These are phyloP conservation scores for Penicillium psychrosexuale DNA, from an alignment of 2,329 filamentous ascomycete genomes.

Conservation along the genomic window DNA sequence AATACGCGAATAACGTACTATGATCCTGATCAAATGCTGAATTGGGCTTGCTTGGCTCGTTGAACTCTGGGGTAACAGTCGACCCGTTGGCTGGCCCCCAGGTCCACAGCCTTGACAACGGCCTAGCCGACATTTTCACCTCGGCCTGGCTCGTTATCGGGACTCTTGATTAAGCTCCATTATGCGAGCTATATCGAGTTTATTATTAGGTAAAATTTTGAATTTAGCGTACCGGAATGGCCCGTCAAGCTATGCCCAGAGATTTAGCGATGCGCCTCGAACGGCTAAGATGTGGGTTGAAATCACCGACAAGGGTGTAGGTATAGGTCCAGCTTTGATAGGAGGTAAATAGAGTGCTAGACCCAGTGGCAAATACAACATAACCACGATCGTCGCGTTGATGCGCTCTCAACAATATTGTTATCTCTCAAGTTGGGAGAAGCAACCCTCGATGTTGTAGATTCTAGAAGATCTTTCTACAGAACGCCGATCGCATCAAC, in stretches of 20 bases:
- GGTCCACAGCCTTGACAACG: background rate
- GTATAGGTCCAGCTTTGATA: background rate
- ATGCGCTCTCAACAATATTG: background rate
- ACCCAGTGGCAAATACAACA: background rate
- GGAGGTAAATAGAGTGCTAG: background rate
- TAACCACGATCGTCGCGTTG: background rate
- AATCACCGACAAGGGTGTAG: background rate
- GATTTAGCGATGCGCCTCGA: background rate
- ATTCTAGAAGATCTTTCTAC: background rate
- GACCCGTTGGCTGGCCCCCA: background rate
- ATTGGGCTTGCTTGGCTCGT: background rate
- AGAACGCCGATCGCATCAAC: background rate
- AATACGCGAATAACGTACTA: background rate
- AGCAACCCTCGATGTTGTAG: background rate
- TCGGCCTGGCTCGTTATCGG: background rate
- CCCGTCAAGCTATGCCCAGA: slow-evolving; percentile 1
- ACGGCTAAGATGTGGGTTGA: background rate
- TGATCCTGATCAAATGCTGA: background rate
- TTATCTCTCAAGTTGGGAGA: background rate
- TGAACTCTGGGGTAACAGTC: slow-evolving; percentile 10
- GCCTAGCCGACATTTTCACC: background rate
- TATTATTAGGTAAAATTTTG: background rate
- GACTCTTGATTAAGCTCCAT: background rate
- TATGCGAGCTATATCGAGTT: background rate
- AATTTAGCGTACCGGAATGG: background rate